These are phyloP conservation scores for Physaria fendleri DNA, from an alignment of 345 rosid species.

Conservation along the genomic window DNA sequence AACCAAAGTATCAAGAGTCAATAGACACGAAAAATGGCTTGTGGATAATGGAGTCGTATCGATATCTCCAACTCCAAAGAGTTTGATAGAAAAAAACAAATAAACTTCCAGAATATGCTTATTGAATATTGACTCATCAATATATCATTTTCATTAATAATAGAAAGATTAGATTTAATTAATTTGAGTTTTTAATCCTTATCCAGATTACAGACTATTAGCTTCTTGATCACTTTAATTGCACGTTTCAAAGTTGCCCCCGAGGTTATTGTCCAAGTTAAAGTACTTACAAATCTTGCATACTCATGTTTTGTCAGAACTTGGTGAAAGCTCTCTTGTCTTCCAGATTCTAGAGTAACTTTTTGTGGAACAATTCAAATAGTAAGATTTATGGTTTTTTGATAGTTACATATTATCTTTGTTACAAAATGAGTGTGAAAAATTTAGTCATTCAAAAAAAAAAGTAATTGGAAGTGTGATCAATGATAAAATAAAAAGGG, in stretches of 20 bases:
- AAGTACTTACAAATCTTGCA: constrained; percentile 30
- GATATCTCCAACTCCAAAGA: constrained; percentile 1
- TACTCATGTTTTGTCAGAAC: constrained; percentile 51
- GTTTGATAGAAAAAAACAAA: neutral
- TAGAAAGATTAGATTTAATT: no score
- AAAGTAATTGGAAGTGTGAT: no score
- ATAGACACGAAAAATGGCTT: constrained; percentile 9
- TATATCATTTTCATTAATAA: constrained; percentile 1
- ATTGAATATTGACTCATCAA: neutral
- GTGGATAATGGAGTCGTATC: constrained; percentile 17
- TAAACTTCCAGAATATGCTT: constrained; percentile 15
- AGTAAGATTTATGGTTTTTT: constrained; percentile 39
- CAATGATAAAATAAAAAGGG: no score
- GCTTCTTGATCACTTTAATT: no score
- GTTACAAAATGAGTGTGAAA: no score
- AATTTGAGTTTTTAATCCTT: no score
- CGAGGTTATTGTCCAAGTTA: no score
- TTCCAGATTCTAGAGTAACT: constrained; percentile 48
- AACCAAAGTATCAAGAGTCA: neutral
- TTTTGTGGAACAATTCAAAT: constrained; percentile 46
- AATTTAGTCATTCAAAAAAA: no score
- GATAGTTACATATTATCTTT: no score
- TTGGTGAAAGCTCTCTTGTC: constrained; percentile 63
- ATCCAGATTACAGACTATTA: no score
- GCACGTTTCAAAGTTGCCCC: no score